phyloP scores from a whole-genome alignment of 2,329 filamentous ascomycete species.

The Beauveria scarabaeidicola region DNA sequence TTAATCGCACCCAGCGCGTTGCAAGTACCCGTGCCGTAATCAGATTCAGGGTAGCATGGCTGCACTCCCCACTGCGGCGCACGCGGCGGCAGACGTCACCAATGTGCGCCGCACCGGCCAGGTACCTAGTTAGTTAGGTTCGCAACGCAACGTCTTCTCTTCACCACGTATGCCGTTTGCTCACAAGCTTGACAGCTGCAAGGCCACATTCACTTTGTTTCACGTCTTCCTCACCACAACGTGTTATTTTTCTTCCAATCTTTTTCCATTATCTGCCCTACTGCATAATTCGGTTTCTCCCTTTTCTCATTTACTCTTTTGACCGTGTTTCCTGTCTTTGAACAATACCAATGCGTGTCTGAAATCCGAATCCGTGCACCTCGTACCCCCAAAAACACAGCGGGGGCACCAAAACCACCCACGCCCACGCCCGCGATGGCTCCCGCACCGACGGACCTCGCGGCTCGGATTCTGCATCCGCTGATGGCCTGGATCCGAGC shows the following conservation, averaged over 20 bases:
- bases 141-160: neutral
- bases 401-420: neutral
- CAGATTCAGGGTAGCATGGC: neutral
- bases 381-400: neutral
- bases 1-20: no score
- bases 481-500: conserved; percentile 29
- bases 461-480: conserved; percentile 26
- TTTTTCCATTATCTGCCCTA: neutral
- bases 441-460: conserved; percentile 21
- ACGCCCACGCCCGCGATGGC: neutral
- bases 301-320: neutral
- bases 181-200: conserved; percentile 3
- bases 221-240: neutral
- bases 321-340: neutral
- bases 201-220: conserved; percentile 4
- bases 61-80: neutral
- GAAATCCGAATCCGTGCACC: neutral
- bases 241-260: neutral
- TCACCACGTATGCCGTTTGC: conserved; percentile 8
- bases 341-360: neutral
- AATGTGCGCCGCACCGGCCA: no score
- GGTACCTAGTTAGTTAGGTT: no score
- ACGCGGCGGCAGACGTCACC: neutral
- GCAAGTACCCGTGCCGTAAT: neutral
- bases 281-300: neutral